Conservation (phyloP, 2,329 filamentous ascomycete species). For the Colletotrichum sp. region DNA sequence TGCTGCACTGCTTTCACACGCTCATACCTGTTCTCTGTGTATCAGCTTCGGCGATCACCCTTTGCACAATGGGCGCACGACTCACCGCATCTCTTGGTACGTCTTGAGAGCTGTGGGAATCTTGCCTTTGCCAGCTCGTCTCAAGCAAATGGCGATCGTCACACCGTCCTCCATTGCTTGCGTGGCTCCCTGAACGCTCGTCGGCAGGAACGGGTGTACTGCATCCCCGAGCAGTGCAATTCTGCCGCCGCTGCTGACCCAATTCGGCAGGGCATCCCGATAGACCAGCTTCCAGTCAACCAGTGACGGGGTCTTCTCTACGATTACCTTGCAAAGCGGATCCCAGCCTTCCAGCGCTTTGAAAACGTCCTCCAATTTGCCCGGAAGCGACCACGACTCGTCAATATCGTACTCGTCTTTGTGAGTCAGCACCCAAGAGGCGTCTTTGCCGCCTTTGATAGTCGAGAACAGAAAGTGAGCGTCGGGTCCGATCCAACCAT, state of each 20-base stretch:
- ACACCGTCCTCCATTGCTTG: background rate
- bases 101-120: background rate
- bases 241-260: background rate
- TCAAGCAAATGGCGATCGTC: background rate
- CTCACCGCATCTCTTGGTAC: background rate
- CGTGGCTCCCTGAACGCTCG: background rate
- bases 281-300: background rate
- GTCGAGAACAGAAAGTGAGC: background rate
- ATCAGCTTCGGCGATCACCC: background rate
- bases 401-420: background rate
- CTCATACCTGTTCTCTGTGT: background rate
- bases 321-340: background rate
- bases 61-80: background rate
- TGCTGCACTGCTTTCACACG: background rate
- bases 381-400: background rate
- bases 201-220: background rate
- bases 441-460: background rate
- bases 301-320: background rate
- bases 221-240: background rate
- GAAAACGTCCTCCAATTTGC: rapidly evolving
- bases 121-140: background rate
- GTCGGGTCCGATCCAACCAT: background rate
- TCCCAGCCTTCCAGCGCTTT: background rate
- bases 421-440: background rate
- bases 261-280: background rate